phyloP scores from a whole-genome alignment of 108 stramenopile species.

The Craspedostauros australis region DNA sequence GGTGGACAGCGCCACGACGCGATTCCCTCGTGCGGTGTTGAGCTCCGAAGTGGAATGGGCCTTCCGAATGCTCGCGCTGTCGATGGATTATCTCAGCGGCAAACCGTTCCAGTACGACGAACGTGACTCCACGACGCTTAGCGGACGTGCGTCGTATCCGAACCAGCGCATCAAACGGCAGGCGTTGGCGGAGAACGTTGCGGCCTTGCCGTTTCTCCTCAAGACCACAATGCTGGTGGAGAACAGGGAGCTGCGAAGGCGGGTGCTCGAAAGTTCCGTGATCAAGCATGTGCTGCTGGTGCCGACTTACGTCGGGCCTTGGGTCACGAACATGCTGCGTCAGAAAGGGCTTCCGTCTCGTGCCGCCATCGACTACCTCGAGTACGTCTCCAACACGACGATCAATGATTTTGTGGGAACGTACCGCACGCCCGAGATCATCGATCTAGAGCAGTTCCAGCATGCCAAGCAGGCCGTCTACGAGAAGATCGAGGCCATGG shows the following conservation, averaged over 20 bases:
- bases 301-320: conserved; percentile 11
- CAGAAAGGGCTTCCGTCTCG: conserved; percentile 8
- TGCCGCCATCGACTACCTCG: conserved; percentile 18
- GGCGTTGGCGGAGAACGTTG: conserved; percentile 1
- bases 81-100: conserved; percentile 12
- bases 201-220: conserved; percentile 7
- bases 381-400: conserved; percentile 8
- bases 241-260: conserved; percentile 5
- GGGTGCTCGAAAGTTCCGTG: conserved; percentile 10
- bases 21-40: conserved; percentile 9
- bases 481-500: conserved; percentile 6
- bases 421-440: not conserved
- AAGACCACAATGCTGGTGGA: conserved; percentile 22
- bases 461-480: conserved; percentile 1
- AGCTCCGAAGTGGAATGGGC: conserved; percentile 23
- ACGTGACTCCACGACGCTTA: not conserved
- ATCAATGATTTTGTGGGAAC: conserved; percentile 13
- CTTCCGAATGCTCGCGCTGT: conserved; percentile 15
- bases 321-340: conserved; percentile 24
- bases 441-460: conserved; percentile 11
- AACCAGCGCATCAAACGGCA: conserved; percentile 1
- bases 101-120: conserved; percentile 4
- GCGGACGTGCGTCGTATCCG: no score
- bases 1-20: no score
- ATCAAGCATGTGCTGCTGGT: conserved; percentile 12